Evolutionary conservation across 768 basidiomycete species (phyloP).

Genomic region (Suillus tomentosus): DNA sequence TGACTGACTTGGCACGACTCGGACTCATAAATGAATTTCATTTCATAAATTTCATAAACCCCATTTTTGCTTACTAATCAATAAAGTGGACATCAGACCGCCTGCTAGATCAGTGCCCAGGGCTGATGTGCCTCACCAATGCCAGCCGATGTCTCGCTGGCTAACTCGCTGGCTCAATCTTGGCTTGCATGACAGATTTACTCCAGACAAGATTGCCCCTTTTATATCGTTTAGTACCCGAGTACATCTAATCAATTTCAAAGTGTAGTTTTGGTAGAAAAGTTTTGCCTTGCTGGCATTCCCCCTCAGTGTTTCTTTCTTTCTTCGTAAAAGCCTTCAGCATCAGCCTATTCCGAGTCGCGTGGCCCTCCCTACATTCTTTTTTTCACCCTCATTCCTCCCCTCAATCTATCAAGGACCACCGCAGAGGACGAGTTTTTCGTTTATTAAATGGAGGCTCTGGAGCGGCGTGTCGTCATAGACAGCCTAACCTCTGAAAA

Average conservation of each 20-base stretch:
- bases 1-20: background rate
- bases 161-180: background rate
- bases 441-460: background rate
- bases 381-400: background rate
- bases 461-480: background rate
- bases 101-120: background rate
- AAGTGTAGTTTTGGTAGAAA: background rate
- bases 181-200: background rate
- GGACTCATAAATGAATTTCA: background rate
- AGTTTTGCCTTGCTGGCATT: background rate
- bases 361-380: background rate
- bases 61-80: background rate
- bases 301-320: background rate
- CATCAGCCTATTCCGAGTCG: background rate
- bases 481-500: conserved; percentile 21
- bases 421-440: background rate
- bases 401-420: background rate
- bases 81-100: background rate
- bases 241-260: background rate
- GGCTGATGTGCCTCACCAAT: background rate
- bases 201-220: background rate
- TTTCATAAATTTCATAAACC: background rate
- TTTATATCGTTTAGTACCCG: background rate
- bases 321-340: background rate
- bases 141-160: background rate